Evolutionary conservation across 768 basidiomycete species (phyloP).

Genomic region (Mycena venus): DNA sequence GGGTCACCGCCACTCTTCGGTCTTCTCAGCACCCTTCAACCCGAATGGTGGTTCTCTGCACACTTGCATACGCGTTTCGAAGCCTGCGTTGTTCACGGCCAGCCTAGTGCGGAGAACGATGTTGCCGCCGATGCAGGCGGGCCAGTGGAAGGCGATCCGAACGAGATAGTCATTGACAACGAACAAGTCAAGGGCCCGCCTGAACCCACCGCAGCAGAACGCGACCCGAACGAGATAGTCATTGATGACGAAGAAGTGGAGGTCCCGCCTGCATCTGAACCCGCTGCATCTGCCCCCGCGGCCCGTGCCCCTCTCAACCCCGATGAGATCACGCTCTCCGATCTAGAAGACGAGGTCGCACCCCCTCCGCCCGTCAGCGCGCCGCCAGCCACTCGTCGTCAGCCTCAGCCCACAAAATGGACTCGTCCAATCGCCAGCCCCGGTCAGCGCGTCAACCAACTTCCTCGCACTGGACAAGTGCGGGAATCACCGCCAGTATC

Average conservation of each 20-base stretch:
- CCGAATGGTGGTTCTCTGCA: constrained; percentile 81
- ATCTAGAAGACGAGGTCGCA: constrained; percentile 50
- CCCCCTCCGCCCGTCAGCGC: constrained; percentile 32
- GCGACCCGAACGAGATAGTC: constrained; percentile 8
- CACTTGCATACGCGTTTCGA: constrained; percentile 83
- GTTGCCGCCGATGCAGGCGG: constrained; percentile 49
- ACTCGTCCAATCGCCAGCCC: constrained; percentile 18
- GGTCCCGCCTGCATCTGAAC: constrained; percentile 42
- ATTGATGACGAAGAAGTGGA: constrained; percentile 2
- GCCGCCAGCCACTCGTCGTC: not conserved
- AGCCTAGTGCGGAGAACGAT: constrained; percentile 48
- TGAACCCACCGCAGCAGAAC: not conserved
- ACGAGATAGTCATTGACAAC: constrained; percentile 25
- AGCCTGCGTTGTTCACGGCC: constrained; percentile 58
- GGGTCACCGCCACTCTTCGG: constrained; percentile 81
- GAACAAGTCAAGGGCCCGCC: constrained; percentile 1
- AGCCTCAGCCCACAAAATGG: constrained; percentile 3
- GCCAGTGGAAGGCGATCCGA: constrained; percentile 17
- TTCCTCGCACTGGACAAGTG: constrained; percentile 97
- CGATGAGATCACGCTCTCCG: constrained; percentile 59
- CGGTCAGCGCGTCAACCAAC: constrained; percentile 51
- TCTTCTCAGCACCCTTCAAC: constrained; percentile 63
- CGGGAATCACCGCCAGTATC: constrained; percentile 77
- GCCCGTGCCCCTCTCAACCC: constrained; percentile 44
- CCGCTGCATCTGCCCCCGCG: constrained; percentile 30